Base-by-base conservation (phyloP, 164 flowering plant genomes). In the Chloranthus sessilifolius region DNA sequence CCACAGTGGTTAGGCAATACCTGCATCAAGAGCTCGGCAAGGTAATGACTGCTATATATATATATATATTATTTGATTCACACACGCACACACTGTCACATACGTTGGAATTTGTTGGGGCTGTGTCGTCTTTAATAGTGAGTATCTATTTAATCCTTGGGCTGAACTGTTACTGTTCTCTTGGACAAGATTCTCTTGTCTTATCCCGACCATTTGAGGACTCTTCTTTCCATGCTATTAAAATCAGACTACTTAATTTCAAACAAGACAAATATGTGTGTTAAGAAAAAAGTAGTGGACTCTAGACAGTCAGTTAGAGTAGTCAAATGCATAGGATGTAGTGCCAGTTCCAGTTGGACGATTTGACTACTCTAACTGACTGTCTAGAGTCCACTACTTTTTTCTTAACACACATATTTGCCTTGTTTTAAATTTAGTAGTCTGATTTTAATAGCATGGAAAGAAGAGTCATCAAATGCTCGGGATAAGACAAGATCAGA, bases 1-100 rank as follows among this genome's bases (percentile, higher is more conserved):
- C 80, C 38, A 73, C 89, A 5, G 80, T 77, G 27, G 92, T 81
- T 30, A 75, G 83, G 58, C 95, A 94, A 54, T 66, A 53, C 61
- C 70, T 94, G 43, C 74, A 56, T 56, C 85, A 78, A 64, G 96
- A 89, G 43, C 56, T 25, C 39, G 76, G 75, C 57, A 89, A 89
- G 97, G 99, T 94, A 74, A 50, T 12, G 36, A 1, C 7, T 7
- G 12, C 0, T 33, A 14, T 14, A 7, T 8, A 8, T 7, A 14
- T 7, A 40, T 41, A 58, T 17, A 20, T 33, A 24, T 33, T 34
- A 20, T 50, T 63, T 64, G 53, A 26, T 34, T 4, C n/a, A n/a
- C n/a, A n/a, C n/a, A n/a, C n/a, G n/a, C n/a, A n/a, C n/a, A n/a
- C n/a, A n/a, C n/a, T n/a, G n/a, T n/a, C n/a, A n/a, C n/a, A n/a